Evolutionary conservation across 345 rosid genomes (phyloP), one percentile per base, ranked within the genome.

Genomic region (Zanthoxylum bungeanum): DNA sequence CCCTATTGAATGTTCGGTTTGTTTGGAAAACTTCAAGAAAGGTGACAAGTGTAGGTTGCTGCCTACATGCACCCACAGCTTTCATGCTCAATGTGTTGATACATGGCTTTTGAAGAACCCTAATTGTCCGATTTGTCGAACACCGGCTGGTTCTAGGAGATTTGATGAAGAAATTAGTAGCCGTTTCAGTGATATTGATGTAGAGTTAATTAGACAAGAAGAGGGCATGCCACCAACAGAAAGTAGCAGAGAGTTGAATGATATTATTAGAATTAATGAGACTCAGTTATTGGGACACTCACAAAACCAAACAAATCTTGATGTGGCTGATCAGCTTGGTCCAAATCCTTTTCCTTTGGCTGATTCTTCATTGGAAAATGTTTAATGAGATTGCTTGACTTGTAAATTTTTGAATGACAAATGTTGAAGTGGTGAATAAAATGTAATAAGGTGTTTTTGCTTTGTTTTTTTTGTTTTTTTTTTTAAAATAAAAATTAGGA

Each of bases 41-140:
- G 93, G 88, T 6, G 87, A 88, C 12, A 82, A 73, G 77, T 86
- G 88, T 47, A 72, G 88, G 79, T 21, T 79, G 53, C 36, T 84
- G 81, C 90, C 93, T 0, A 11, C 71, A 0, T 86, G 89, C 66
- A 80, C 46, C 17, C 90, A 86, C 59, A 84, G 84, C 69, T 88
- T 88, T 64, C 93, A 86, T 56, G 79, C 85, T 2, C 60, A 78
- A 21, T 84, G 87, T 40, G 76, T 88, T 19, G 90, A 86, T 77
- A 61, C 72, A 0, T 86, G 89, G 89, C 82, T 85, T 55, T 12
- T 86, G 78, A 84, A 79, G 79, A 80, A 68, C 42, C 87, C 93
- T 60, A 78, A 73, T 51, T 86, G 93, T 50, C 85, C 87, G 4
- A 78, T 85, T 39, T 83, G 86, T 61, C 78, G 90, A 73, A 69